A percentile compares a stretch with the other conserved stretches of the same genome.
Evolutionary conservation across 1,139 yeast genomes (phyloP).

Genomic region (Pichia sp.): DNA sequence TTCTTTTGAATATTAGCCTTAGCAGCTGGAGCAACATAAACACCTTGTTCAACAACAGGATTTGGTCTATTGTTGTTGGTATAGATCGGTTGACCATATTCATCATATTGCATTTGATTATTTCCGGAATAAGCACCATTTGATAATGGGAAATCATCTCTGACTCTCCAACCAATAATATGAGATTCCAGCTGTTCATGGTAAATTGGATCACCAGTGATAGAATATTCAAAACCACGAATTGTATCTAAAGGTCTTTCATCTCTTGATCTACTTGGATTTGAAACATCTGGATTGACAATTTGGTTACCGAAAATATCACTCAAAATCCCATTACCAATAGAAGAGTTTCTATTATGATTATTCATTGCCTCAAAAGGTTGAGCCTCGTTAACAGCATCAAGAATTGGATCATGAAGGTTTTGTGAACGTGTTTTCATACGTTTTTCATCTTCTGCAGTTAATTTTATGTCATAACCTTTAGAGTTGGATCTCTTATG

Average conservation of each 20-base stretch:
- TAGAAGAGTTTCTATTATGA: constrained; percentile 36
- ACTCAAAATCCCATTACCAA: constrained; percentile 40
- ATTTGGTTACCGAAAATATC: constrained; percentile 85
- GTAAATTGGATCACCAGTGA: constrained; percentile 76
- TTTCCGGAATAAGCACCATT: constrained; percentile 30
- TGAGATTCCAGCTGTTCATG: constrained; percentile 75
- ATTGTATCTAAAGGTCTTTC: constrained; percentile 96
- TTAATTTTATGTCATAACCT: constrained; percentile 32
- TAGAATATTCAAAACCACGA: constrained; percentile 84
- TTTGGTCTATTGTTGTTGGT: constrained; percentile 18
- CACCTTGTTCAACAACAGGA: constrained; percentile 45
- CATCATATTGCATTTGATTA: constrained; percentile 26
- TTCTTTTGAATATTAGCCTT: constrained; percentile 51
- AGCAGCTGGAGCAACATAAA: constrained; percentile 54
- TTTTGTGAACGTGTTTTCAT: constrained; percentile 55
- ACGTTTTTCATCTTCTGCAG: constrained; percentile 42
- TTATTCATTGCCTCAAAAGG: constrained; percentile 73
- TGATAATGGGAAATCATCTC: constrained; percentile 46
- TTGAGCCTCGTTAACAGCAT: constrained; percentile 91
- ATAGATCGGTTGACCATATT: constrained; percentile 27
- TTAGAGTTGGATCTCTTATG: constrained; percentile 4
- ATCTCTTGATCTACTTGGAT: constrained; percentile 86
- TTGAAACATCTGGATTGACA: constrained; percentile 70
- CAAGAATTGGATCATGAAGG: constrained; percentile 81
- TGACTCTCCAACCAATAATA: constrained; percentile 70